Conservation (phyloP, 371 early-diverging fungal genomes). For the Syncephalastrum monosporum region DNA sequence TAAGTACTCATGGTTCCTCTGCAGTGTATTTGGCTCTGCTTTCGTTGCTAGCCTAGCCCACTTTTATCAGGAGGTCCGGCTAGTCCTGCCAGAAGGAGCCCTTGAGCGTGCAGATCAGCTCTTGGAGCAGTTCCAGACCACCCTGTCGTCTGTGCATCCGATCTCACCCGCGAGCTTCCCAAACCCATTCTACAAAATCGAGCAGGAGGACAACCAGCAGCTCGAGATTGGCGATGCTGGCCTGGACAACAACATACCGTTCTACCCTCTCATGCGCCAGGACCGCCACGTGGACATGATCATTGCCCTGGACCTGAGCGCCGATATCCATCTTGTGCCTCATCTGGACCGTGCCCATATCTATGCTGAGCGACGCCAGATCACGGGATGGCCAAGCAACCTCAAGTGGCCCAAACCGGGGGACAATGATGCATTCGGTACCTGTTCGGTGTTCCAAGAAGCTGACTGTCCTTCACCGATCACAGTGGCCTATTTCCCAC, state of each 20-base stretch:
- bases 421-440: constrained; percentile 1
- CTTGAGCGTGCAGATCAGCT: constrained; percentile 28
- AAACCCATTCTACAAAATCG: constrained; percentile 51
- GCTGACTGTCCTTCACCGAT: constrained; percentile 26
- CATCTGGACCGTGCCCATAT: constrained; percentile 66
- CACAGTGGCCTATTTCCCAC: constrained; percentile 59
- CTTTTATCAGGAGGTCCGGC: constrained; percentile 52
- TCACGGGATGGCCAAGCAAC: constrained; percentile 47
- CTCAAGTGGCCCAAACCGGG: constrained; percentile 31
- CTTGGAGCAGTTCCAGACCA: constrained; percentile 39
- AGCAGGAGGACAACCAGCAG: constrained; percentile 10
- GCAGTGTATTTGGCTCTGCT: constrained; percentile 57
- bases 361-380: constrained; percentile 45
- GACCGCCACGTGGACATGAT: constrained; percentile 68
- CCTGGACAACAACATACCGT: constrained; percentile 73
- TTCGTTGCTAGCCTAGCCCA: constrained; percentile 68
- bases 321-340: constrained; percentile 62
- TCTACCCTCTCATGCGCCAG: constrained; percentile 65
- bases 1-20: background rate
- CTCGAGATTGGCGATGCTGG: constrained; percentile 73
- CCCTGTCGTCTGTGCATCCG: constrained; percentile 50
- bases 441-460: constrained; percentile 30
- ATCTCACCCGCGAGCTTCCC: constrained; percentile 54
- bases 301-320: constrained; percentile 64
- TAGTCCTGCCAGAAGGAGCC: constrained; percentile 29